Percentiles rank a stretch among this genome's conserved stretches.
These are phyloP conservation scores for Rhizopus sp. DNA, from an alignment of 371 early-diverging fungal species.

Conservation along the genomic window DNA sequence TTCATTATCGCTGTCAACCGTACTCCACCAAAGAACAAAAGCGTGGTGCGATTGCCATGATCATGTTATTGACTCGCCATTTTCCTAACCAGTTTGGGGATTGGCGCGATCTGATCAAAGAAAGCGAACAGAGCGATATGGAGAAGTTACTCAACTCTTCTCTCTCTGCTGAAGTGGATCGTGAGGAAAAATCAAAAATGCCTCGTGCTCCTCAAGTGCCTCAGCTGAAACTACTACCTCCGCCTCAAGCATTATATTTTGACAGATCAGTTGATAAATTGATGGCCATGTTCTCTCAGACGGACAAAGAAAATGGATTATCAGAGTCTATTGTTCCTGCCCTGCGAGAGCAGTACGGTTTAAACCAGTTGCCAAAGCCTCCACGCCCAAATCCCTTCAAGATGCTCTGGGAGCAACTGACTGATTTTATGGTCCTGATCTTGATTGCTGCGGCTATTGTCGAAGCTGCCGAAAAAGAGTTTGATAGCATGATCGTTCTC, in stretches of 20 bases:
- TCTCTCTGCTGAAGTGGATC: conserved; percentile 30
- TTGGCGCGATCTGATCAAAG: conserved; percentile 88
- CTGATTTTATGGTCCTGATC: conserved; percentile 92
- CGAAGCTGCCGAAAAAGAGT: conserved; percentile 75
- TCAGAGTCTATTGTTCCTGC: conserved; percentile 50
- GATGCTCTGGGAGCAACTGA: conserved; percentile 85
- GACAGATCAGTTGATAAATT: conserved; percentile 78
- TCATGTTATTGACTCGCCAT: conserved; percentile 61
- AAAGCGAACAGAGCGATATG: conserved; percentile 73
- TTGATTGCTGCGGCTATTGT: conserved; percentile 70
- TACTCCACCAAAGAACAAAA: conserved; percentile 64
- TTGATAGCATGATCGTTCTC: conserved; percentile 78
- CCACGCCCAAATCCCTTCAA: conserved; percentile 72
- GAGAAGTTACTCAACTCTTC: conserved; percentile 56
- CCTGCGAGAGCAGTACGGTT: conserved; percentile 79
- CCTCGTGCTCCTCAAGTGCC: conserved; percentile 28
- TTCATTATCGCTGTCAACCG: conserved; percentile 82
- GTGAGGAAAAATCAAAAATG: conserved; percentile 27
- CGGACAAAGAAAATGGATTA: conserved; percentile 71
- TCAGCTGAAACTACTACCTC: conserved; percentile 39
- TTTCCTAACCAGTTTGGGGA: conserved; percentile 66
- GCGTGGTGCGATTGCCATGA: conserved; percentile 69
- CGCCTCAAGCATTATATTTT: conserved; percentile 83
- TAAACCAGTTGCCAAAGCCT: conserved; percentile 78
- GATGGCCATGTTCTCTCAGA: conserved; percentile 79